Conservation (phyloP, 768 basidiomycete species). For the Leccinum variicolor region DNA sequence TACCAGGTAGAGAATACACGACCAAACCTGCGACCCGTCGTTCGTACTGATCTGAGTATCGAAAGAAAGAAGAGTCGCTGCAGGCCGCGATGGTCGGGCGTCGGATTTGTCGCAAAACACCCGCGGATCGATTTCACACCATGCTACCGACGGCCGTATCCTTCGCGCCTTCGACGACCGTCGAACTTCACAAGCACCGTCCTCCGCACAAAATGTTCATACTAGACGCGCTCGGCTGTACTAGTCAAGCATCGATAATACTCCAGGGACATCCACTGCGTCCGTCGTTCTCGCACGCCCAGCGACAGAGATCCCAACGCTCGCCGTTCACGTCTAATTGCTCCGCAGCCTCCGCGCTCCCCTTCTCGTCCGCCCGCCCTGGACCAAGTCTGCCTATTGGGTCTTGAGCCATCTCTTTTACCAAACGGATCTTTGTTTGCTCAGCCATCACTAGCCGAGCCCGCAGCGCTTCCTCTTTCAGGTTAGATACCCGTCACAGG, state of each 20-base stretch:
- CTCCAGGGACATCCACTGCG: background rate
- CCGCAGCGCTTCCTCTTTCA: background rate
- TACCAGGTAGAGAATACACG: constrained; percentile 2
- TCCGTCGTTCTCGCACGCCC: constrained; percentile 1
- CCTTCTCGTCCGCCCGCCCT: background rate
- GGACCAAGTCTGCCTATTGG: background rate
- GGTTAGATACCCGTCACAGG: background rate
- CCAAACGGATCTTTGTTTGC: background rate
- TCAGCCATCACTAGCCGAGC: background rate
- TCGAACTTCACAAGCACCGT: background rate
- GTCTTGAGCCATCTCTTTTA: background rate
- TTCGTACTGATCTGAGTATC: background rate
- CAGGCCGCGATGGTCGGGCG: constrained; percentile 7
- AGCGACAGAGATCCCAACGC: background rate
- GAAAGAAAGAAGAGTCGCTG: background rate
- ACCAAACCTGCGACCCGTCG: background rate
- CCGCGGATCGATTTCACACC: constrained; percentile 9
- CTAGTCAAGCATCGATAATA: background rate
- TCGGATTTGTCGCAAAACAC: background rate
- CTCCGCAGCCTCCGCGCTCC: background rate
- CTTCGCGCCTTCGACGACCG: background rate
- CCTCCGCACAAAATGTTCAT: background rate
- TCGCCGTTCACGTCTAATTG: background rate
- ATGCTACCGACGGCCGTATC: background rate
- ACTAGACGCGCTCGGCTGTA: background rate